phyloP scores from a whole-genome alignment of 176 grass and related monocot genomes.

The Lolium perenne region DNA sequence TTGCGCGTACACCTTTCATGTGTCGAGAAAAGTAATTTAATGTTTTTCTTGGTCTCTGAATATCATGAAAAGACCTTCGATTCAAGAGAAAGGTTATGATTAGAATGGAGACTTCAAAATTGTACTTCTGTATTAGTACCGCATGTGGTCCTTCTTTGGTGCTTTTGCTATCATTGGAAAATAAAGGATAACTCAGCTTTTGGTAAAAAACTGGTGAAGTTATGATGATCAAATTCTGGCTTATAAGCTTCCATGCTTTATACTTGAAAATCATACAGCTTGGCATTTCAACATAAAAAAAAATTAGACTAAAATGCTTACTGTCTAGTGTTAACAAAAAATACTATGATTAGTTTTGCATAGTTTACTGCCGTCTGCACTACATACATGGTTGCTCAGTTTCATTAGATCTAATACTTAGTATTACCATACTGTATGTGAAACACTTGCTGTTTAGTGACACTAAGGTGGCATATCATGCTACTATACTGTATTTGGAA shows the following conservation, averaged over 20 bases:
- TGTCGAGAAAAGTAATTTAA: too few species aligned
- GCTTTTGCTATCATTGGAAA: not conserved
- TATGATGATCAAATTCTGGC: not conserved
- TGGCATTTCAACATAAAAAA: not conserved
- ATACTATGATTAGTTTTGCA: not conserved
- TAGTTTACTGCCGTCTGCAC: not conserved
- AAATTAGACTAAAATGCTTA: not conserved
- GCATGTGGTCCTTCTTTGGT: not conserved
- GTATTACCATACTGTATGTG: too few species aligned
- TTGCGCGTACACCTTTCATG: not conserved
- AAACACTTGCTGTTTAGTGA: not conserved
- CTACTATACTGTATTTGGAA: not conserved
- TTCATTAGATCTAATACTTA: too few species aligned
- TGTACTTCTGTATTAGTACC: not conserved
- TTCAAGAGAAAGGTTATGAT: too few species aligned
- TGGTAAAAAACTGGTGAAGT: not conserved
- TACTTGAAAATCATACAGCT: not conserved
- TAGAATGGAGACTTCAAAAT: not conserved
- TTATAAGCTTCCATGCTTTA: not conserved
- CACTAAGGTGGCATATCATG: not conserved
- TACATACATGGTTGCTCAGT: not conserved
- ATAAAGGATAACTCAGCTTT: not conserved
- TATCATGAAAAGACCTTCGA: too few species aligned
- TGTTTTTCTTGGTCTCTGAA: too few species aligned
- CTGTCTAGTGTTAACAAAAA: not conserved